Percentiles rank a stretch among this genome's conserved stretches.
Conservation (phyloP, 352 stramenopile species). For the Globisporangium polare region DNA sequence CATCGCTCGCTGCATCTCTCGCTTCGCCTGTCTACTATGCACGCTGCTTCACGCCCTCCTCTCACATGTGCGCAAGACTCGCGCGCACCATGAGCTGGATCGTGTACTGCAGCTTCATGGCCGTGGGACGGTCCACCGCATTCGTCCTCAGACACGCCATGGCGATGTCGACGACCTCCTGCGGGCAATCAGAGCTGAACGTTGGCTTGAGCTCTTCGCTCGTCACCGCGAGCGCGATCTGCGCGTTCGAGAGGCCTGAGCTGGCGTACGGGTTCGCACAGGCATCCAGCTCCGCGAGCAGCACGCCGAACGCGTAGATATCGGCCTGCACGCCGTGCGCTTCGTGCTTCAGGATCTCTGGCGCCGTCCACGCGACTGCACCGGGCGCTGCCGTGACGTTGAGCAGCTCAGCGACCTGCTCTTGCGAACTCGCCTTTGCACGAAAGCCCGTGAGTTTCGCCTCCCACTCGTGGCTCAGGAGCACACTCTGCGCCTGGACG, state of each 20-base stretch:
- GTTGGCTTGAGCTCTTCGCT: constrained; percentile 37
- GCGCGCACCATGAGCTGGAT: constrained; percentile 20
- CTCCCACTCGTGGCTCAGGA: constrained; percentile 16
- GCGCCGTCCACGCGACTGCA: constrained; percentile 24
- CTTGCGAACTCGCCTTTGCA: not conserved
- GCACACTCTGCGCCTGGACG: constrained; percentile 14
- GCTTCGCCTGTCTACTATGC: not conserved
- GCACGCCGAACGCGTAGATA: constrained; percentile 34
- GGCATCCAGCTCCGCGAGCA: constrained; percentile 32
- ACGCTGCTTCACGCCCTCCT: not conserved
- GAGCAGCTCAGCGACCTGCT: constrained; percentile 10
- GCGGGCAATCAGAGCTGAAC: constrained; percentile 45
- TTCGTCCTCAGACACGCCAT: constrained; percentile 42
- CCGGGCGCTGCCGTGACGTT: constrained; percentile 25
- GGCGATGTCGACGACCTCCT: constrained; percentile 39
- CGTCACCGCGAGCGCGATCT: constrained; percentile 48
- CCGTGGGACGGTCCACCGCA: constrained; percentile 42
- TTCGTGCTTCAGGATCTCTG: constrained; percentile 30
- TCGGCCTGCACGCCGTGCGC: constrained; percentile 18
- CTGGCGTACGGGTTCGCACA: constrained; percentile 23
- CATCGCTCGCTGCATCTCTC: not conserved
- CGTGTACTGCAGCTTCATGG: constrained; percentile 63
- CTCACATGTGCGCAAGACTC: constrained; percentile 5
- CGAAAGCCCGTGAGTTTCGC: constrained; percentile 17
- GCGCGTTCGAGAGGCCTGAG: constrained; percentile 9